Evolutionary conservation across 306 rosid species (phyloP).

Genomic region (Pachyrhizus erosus): DNA sequence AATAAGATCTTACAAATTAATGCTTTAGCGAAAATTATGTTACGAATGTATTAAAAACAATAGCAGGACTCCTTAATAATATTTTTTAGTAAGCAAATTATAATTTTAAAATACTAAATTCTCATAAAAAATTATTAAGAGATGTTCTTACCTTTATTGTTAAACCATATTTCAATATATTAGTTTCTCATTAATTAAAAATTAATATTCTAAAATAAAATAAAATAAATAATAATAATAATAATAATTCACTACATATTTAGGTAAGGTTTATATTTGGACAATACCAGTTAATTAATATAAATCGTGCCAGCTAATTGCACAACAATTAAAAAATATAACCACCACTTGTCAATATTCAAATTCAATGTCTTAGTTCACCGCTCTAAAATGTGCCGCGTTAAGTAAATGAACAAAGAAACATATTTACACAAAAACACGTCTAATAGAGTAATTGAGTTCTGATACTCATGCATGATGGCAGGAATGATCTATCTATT

Average conservation of each 20-base stretch:
- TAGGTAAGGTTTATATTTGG: background rate
- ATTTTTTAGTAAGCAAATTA: background rate
- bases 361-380: background rate
- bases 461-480: background rate
- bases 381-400: background rate
- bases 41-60: background rate
- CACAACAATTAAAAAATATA: background rate
- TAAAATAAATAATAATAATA: background rate
- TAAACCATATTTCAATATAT: background rate
- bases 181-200: background rate
- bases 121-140: background rate
- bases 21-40: background rate
- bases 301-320: background rate
- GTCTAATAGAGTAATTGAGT: background rate
- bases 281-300: background rate
- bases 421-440: background rate
- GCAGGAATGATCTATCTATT: background rate
- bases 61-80: background rate
- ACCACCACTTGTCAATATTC: background rate
- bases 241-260: background rate
- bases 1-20: background rate
- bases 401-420: background rate
- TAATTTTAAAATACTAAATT: background rate
- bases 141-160: background rate
- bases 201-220: too few species aligned